Base-by-base conservation (phyloP, 257 asterid species). In the Cordia subcordata region DNA sequence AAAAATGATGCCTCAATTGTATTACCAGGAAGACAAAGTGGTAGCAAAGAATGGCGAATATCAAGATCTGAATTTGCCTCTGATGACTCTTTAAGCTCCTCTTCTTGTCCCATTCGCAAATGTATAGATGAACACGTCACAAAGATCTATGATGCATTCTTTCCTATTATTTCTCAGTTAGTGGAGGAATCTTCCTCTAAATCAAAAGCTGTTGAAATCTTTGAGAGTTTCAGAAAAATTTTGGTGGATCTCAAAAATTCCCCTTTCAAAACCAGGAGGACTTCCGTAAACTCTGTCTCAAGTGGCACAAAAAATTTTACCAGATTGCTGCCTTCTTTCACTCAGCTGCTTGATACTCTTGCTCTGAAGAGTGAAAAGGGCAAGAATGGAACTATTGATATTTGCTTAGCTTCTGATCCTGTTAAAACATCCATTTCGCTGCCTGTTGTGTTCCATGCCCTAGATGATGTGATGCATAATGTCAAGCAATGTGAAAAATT, bases 21-120 rank as follows among this genome's bases (percentile, higher is more conserved):
- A 59, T 86, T 88, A 59, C 98, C 96, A 16, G 98, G 96, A 72
- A 88, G 98, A 75, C 86, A 72, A 62, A 91, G 96, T 76, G 96
- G 98, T 63, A 80, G 81, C 63, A 72, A 79, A 75, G 84, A 69
- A 57, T 91, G 98, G 98, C 90, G 98, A 62, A 55, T 85, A 53
- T 75, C 94, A 62, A 79, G 96, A 82, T 78, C 87, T 53, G 98
- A 91, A 73, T 82, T 82, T 71, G 95, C 85, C 62, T 77, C 92
- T 56, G 91, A 72, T 55, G 68, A 86, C 57, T 82, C 96, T 65
- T 49, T 81, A 71, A 78, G 79, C 72, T 81, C 94, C 63, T 85
- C 93, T 9, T 82, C 88, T 66, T 85, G 98, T 78, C 95, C 94
- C 57, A 77, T 76, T 64, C 95, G 94, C 42, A 76, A 49, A 72